Evolutionary conservation across 108 stramenopile genomes (phyloP).

Genomic region (Tribonema minus): DNA sequence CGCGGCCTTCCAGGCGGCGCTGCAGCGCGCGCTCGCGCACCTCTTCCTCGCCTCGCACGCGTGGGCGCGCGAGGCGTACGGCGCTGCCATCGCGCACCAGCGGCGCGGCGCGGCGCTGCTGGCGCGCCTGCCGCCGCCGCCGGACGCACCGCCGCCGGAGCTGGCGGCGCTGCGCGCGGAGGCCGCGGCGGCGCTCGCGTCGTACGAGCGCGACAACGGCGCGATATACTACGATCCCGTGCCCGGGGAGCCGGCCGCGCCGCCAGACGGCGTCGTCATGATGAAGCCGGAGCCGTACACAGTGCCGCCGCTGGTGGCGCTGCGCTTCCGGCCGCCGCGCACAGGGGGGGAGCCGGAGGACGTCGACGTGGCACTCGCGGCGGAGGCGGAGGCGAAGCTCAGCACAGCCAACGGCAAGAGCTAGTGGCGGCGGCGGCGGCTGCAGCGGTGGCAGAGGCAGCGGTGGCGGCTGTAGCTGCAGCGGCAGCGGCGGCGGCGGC

Average conservation of each 20-base stretch:
- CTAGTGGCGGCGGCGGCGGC: no score
- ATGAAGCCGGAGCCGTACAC: constrained; percentile 8
- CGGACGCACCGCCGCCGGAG: background rate
- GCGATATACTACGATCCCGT: constrained; percentile 12
- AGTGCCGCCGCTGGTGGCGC: background rate
- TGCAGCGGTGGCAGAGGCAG: no score
- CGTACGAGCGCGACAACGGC: constrained; percentile 6
- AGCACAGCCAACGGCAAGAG: no score
- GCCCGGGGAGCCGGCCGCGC: constrained; percentile 6
- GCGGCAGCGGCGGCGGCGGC: no score
- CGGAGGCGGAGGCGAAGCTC: no score
- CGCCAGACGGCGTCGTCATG: constrained; percentile 5
- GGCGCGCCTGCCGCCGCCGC: background rate
- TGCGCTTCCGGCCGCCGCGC: no score
- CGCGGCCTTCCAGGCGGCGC: background rate
- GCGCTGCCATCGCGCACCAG: constrained; percentile 7
- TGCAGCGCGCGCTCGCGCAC: constrained; percentile 4
- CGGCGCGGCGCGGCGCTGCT: background rate
- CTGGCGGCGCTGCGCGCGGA: background rate
- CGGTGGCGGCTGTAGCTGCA: no score
- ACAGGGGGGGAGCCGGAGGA: no score
- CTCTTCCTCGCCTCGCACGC: constrained; percentile 1
- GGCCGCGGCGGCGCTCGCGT: background rate
- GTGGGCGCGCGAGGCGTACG: constrained; percentile 6
- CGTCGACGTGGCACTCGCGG: no score